Evolutionary conservation across 2,329 filamentous ascomycete genomes (phyloP).

Genomic region (Nothophaeocryptopus gaeumannii): DNA sequence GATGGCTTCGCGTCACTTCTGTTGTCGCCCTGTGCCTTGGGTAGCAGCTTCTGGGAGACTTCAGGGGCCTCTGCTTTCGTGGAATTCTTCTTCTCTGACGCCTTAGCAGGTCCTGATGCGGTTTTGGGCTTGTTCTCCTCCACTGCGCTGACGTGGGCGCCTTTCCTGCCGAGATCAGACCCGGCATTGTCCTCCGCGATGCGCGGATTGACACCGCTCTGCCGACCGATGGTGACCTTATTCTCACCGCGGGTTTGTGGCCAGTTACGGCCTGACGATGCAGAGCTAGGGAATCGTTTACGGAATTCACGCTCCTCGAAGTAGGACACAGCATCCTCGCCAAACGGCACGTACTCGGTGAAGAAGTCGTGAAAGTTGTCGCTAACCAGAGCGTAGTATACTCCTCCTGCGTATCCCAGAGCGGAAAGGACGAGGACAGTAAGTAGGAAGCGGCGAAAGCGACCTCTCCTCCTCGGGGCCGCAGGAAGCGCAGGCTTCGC

Average conservation of each 20-base stretch:
- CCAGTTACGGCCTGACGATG: conserved; percentile 39
- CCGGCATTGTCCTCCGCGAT: conserved; percentile 58
- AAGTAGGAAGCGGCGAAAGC: conserved; percentile 73
- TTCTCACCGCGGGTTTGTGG: conserved; percentile 56
- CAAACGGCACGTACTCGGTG: conserved; percentile 92
- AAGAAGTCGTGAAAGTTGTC: conserved; percentile 99
- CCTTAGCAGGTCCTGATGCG: conserved; percentile 17
- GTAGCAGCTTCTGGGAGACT: conserved; percentile 14
- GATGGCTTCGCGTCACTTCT: conserved; percentile 27
- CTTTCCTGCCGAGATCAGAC: conserved; percentile 41
- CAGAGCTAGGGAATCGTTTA: conserved; percentile 69
- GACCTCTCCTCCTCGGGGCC: conserved; percentile 65
- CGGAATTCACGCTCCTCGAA: conserved; percentile 93
- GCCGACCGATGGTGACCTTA: conserved; percentile 77
- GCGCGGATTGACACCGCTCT: conserved; percentile 81
- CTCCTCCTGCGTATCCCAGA: conserved; percentile 78
- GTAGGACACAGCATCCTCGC: conserved; percentile 91
- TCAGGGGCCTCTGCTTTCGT: conserved; percentile 27
- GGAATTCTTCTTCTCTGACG: conserved; percentile 21
- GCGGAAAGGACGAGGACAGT: conserved; percentile 73
- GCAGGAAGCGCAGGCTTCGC: conserved; percentile 37
- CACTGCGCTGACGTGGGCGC: conserved; percentile 62
- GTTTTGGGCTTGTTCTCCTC: conserved; percentile 51
- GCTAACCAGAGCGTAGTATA: conserved; percentile 88
- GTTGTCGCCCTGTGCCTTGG: conserved; percentile 22